These are phyloP conservation scores for Sphaerosporella brunnea DNA, from an alignment of 495 filamentous ascomycete species.

Conservation along the genomic window DNA sequence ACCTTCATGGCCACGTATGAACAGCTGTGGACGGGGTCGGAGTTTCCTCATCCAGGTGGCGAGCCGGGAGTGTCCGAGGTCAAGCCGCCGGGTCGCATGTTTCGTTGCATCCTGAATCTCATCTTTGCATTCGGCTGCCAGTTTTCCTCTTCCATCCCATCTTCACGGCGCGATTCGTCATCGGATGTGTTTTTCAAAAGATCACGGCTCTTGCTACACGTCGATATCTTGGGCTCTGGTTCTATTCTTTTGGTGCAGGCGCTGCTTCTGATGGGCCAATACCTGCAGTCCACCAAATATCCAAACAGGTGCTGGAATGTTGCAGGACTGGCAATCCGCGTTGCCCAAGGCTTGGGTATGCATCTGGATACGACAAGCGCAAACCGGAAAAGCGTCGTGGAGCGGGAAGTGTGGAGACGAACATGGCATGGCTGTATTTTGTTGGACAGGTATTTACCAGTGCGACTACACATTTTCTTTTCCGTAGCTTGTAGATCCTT, in stretches of 20 bases:
- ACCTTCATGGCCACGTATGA: conserved; percentile 21
- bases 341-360: conserved; percentile 29
- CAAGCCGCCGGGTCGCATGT: conserved; percentile 18
- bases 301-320: conserved; percentile 31
- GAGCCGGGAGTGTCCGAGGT: background rate
- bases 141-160: conserved; percentile 18
- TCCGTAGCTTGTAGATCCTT: no score
- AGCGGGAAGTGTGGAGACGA: conserved; percentile 27
- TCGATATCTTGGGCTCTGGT: conserved; percentile 26
- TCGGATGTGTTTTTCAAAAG: conserved; percentile 28
- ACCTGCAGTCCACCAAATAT: conserved; percentile 28
- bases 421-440: conserved; percentile 32
- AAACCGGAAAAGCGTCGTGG: conserved; percentile 17
- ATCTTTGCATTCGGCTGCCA: conserved; percentile 30
- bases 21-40: conserved; percentile 18
- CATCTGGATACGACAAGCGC: conserved; percentile 14
- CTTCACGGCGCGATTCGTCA: conserved; percentile 14
- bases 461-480: no score
- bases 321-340: conserved; percentile 27
- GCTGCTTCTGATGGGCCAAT: conserved; percentile 28
- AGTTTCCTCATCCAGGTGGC: background rate
- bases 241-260: conserved; percentile 28
- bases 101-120: conserved; percentile 28
- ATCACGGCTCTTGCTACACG: conserved; percentile 25
- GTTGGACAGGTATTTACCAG: conserved; percentile 26